Percentiles rank a stretch among this genome's conserved stretches.
Conservation (phyloP, 2,329 filamentous ascomycete genomes). For the Sarocladium kiliense region DNA sequence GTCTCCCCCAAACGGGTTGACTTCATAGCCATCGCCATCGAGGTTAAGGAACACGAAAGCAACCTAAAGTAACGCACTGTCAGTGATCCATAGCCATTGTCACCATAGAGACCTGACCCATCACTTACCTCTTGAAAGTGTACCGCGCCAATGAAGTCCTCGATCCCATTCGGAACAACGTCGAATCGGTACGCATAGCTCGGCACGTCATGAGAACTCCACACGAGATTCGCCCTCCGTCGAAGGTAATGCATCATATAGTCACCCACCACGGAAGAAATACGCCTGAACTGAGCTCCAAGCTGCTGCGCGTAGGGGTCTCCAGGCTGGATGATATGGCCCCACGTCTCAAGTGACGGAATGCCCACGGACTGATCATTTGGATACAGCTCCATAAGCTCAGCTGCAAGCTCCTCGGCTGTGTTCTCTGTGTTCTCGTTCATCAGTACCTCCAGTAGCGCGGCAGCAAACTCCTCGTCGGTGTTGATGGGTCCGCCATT, state of each 20-base stretch:
- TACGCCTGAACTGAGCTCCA: slow-evolving; percentile 25
- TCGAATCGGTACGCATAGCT: slow-evolving; percentile 28
- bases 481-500: slow-evolving; percentile 25
- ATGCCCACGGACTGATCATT: slow-evolving; percentile 33
- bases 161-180: slow-evolving; percentile 21
- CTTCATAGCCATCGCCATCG: slow-evolving; percentile 24
- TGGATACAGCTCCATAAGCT: slow-evolving; percentile 41
- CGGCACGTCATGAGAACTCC: slow-evolving; percentile 19
- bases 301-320: slow-evolving; percentile 18
- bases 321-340: slow-evolving; percentile 21
- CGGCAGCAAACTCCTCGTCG: slow-evolving; percentile 33
- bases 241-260: slow-evolving; percentile 21
- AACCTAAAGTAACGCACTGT: slow-evolving; percentile 20
- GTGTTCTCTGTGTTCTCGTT: slow-evolving; percentile 38
- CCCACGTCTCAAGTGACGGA: slow-evolving; percentile 26
- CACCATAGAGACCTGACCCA: background rate
- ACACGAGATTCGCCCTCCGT: slow-evolving; percentile 21
- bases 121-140: slow-evolving; percentile 32
- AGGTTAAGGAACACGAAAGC: slow-evolving; percentile 35
- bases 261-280: slow-evolving; percentile 23
- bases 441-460: slow-evolving; percentile 28
- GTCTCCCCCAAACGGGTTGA: slow-evolving; percentile 23
- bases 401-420: slow-evolving; percentile 21
- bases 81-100: background rate
- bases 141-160: slow-evolving; percentile 17